phyloP scores from a whole-genome alignment of 2,329 filamentous ascomycete genomes.

The Uncinocarpus reesii region DNA sequence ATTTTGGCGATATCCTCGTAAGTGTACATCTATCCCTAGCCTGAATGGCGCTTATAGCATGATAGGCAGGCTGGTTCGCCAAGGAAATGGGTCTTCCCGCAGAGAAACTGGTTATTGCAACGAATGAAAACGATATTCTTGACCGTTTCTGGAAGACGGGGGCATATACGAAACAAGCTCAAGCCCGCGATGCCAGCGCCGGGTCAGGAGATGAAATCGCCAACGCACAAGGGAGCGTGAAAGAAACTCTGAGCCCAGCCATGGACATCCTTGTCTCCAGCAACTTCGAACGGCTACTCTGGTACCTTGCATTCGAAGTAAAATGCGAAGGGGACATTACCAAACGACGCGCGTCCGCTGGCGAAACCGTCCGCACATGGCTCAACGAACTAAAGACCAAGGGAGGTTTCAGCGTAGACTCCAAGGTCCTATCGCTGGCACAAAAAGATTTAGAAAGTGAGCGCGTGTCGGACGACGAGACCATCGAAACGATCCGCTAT shows the following conservation, averaged over 20 bases:
- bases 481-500: constrained; percentile 53
- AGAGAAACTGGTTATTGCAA: constrained; percentile 82
- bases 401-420: constrained; percentile 72
- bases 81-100: constrained; percentile 78
- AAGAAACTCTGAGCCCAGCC: constrained; percentile 84
- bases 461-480: constrained; percentile 53
- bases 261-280: constrained; percentile 97
- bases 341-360: constrained; percentile 41
- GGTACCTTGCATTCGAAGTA: constrained; percentile 77
- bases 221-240: constrained; percentile 61
- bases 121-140: constrained; percentile 95
- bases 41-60: constrained; percentile 1
- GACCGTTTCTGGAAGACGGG: constrained; percentile 87
- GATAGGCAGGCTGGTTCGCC: constrained; percentile 66
- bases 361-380: constrained; percentile 69
- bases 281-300: constrained; percentile 92
- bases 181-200: constrained; percentile 15
- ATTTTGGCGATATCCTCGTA: constrained; percentile 82
- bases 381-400: constrained; percentile 66
- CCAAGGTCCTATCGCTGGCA: constrained; percentile 60
- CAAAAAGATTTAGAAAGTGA: constrained; percentile 72
- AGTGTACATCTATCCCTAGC: neutral
- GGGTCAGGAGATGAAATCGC: constrained; percentile 38
- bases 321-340: constrained; percentile 49
- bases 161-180: constrained; percentile 72